Evolutionary conservation across 2,329 filamentous ascomycete species (phyloP).

Genomic region (Trichoderma arundinaceum): DNA sequence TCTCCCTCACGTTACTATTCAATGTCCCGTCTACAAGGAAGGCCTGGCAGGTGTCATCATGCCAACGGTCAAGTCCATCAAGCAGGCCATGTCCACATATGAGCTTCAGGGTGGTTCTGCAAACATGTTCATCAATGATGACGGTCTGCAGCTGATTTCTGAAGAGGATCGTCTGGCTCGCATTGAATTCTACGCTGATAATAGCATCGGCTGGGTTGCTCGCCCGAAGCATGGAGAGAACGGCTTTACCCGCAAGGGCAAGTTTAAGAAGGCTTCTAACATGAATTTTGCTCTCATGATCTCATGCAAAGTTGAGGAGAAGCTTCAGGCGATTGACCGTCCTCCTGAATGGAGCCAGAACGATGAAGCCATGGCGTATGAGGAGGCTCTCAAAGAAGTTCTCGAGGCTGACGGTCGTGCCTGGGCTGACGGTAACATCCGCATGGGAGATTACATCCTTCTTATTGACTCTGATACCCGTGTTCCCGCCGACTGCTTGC

Average conservation of each 20-base stretch:
- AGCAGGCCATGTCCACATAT: constrained; percentile 77
- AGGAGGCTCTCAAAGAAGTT: constrained; percentile 67
- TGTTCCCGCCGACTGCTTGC: constrained; percentile 75
- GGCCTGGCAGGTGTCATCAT: constrained; percentile 75
- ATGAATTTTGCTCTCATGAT: constrained; percentile 75
- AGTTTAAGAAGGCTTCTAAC: constrained; percentile 74
- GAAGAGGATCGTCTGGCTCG: constrained; percentile 66
- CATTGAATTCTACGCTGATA: constrained; percentile 71
- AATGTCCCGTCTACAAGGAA: constrained; percentile 89
- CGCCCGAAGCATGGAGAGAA: constrained; percentile 68
- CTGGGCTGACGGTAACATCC: constrained; percentile 85
- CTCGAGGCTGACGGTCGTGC: constrained; percentile 71
- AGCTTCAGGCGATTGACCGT: constrained; percentile 63
- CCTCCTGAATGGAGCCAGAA: constrained; percentile 68
- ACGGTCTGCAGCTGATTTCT: constrained; percentile 71
- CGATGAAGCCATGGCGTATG: constrained; percentile 71
- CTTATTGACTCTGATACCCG: constrained; percentile 81
- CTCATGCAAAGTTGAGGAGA: constrained; percentile 73
- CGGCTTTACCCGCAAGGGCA: constrained; percentile 66
- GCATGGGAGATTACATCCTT: constrained; percentile 79
- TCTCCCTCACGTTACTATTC: constrained; percentile 78
- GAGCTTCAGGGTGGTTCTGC: constrained; percentile 78
- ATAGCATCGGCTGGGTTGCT: constrained; percentile 73
- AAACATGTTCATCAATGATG: constrained; percentile 78
- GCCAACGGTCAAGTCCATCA: constrained; percentile 78